Evolutionary conservation across 345 rosid genomes (phyloP).

Genomic region (Populus nigra): DNA sequence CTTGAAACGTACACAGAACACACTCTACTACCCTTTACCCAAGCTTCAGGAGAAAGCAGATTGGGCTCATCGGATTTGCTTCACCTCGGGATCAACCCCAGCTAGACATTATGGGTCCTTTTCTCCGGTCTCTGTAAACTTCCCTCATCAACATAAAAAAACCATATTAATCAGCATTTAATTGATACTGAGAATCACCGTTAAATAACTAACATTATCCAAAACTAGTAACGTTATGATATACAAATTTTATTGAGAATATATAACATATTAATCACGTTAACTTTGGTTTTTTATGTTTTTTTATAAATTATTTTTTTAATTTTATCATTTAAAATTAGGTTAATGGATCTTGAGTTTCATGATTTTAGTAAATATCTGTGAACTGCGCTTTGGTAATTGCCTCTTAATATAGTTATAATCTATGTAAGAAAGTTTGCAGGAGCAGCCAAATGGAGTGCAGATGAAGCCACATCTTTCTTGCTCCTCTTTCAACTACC

Average conservation of each 20-base stretch:
- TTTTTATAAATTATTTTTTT: too few relatives aligned
- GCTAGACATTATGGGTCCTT: conserved; percentile 34
- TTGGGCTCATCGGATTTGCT: conserved; percentile 17
- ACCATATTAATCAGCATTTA: background rate
- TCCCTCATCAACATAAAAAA: background rate
- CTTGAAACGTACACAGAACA: background rate
- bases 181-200: background rate
- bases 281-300: too few relatives aligned
- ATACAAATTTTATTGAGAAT: background rate
- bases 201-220: background rate
- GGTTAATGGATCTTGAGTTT: too few relatives aligned
- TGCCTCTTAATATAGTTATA: background rate
- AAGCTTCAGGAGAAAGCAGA: conserved; percentile 26
- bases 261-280: too few relatives aligned
- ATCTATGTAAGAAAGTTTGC: background rate
- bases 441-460: background rate
- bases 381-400: background rate
- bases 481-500: background rate
- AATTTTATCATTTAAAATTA: too few relatives aligned
- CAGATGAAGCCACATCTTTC: background rate
- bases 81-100: conserved; percentile 34
- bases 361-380: conserved; percentile 11
- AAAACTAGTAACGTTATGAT: background rate
- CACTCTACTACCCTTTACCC: background rate
- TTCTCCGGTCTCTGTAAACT: conserved; percentile 7